Evolutionary conservation across 148 eudicot genomes (phyloP).

Genomic region (Rhododendron molle): DNA sequence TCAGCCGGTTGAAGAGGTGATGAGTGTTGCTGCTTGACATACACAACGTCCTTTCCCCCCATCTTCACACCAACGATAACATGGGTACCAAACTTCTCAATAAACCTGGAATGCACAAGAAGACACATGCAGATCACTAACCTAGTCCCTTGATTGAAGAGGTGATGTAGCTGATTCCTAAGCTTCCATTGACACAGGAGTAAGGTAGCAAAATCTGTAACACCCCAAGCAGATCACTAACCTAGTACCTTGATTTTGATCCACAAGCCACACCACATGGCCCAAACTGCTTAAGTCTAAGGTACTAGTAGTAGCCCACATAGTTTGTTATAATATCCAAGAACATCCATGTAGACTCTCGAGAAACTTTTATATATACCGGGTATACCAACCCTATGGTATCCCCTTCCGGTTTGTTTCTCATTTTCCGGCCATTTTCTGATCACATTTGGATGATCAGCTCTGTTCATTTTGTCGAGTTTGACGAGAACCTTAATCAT

Average conservation of each 20-base stretch:
- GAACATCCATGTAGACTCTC: background rate
- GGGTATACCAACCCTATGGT: no score
- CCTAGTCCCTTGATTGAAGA: no score
- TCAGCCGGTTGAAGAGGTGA: conserved; percentile 41
- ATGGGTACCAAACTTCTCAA: conserved; percentile 52
- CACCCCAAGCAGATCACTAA: background rate
- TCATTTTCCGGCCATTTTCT: no score
- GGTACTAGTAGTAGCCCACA: background rate
- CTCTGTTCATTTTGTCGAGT: no score
- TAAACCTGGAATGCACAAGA: conserved; percentile 32
- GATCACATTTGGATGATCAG: no score
- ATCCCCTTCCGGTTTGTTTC: no score
- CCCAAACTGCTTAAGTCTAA: background rate
- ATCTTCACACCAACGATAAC: conserved; percentile 50
- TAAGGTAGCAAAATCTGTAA: background rate
- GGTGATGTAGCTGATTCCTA: background rate
- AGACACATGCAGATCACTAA: background rate
- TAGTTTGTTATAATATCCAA: background rate
- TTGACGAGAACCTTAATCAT: no score
- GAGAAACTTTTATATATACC: no score
- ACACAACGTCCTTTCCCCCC: conserved; percentile 52
- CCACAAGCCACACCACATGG: background rate
- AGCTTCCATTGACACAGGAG: background rate
- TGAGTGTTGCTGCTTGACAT: conserved; percentile 48
- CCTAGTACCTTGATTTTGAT: background rate